Base-by-base conservation (phyloP, 148 eudicot genomes). In the Camellia granthamiana region DNA sequence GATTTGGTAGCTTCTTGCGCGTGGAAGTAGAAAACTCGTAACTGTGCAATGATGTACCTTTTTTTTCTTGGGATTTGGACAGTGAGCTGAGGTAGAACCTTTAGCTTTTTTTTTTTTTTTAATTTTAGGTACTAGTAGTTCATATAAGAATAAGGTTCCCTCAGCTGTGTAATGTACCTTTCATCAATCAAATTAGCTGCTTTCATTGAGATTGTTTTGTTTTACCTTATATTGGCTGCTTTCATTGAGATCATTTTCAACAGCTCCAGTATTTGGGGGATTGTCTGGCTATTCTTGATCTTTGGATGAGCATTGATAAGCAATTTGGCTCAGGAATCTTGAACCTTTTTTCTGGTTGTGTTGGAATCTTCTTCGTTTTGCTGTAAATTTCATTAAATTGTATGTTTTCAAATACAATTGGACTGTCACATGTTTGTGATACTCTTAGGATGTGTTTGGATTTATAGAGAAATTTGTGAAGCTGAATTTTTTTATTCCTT, bases 1-100 rank as follows among this genome's bases (percentile, higher is more conserved):
- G 90, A 90, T 77, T 82, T 90, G 88, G 92, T 92, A 64, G 91
- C 89, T 74, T 85, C 92, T 56, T 84, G 92, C 68, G 97, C 97
- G 0, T 90, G 94, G 97, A 91, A 85, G 81, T 90, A 64, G 42
- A 61, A 61, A 61, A 30, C 38, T 30, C 1, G 38, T 0, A 16
- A 5, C 10, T 30, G 7, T 49, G 59, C 59, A 55, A 7, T 55
- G 59, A 55, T 6, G 59, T 9, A 55, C 59, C 59, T 55, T 8
- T 8, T 8, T 8, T 55, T 12, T 49, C 52, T 49, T 49, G 7
- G 52, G 52, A 55, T 55, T 12, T 55, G 59, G 64, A 60, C 19
- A 60, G 64, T 9, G 11, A 55, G 9, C 59, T 61, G 68, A 64
- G 68, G 42, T 21, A 64, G 68, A 23, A 5, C 38, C 41, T 19